Evolutionary conservation across 179 eudicot genomes (phyloP), one percentile per base, ranked within the genome.

Genomic region (Amaranthus tricolor): DNA sequence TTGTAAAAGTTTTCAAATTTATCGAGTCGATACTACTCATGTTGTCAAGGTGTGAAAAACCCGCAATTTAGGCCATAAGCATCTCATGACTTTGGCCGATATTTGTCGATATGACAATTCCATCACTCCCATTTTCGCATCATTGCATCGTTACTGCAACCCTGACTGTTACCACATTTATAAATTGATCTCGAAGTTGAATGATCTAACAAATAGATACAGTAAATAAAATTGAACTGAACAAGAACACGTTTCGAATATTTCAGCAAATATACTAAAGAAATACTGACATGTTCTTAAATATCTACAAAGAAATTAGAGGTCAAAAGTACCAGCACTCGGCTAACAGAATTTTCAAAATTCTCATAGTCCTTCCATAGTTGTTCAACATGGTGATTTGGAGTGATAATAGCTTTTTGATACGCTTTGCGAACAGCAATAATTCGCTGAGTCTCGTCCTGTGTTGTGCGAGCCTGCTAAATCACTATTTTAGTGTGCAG

Each of bases 331-430:
- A 96, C 99, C 96, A 93, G 83, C 66, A 90, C 87, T 62, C 97
- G 98, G 81, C 99, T 94, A 75, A 93, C 98, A 68, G 98, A 87
- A 82, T 93, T 96, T 83, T 96, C 99, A 85, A 93, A 96, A 81
- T 79, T 91, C 76, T 96, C 99, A 78, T 96, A 96, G 74, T 93
- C 98, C 83, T 86, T 91, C 99, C 99, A 96, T 59, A 93, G 91
- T 78, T 96, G 99, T 70, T 93, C 98, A 62, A 91, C 83, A 78
- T 88, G 94, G 77, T 93, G 97, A 66, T 88, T 89, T 17, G 99
- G 99, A 78, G 92, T 96, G 53, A 96, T 83, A 74, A 96, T 83
- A 74, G 99, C 97, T 83, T 83, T 96, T 80, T 96, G 99, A 75
- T 93, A 96, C 65, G 83, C 87, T 82, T 88, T 96, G 47, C 99